Evolutionary conservation across 106 monocot genomes (phyloP).

Genomic region (Allium sativum): DNA sequence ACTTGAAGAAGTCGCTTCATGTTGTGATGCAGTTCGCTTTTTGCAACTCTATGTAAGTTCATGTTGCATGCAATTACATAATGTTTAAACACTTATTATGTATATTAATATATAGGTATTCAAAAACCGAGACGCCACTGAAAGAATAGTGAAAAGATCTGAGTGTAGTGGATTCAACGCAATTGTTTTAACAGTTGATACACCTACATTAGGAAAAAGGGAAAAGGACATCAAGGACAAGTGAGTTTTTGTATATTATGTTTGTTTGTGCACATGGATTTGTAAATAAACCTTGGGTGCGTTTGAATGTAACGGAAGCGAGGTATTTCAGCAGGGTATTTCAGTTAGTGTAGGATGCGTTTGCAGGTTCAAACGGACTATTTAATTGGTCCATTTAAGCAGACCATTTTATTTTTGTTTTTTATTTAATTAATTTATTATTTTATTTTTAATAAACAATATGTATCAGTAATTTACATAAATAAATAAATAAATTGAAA

Average conservation of each 20-base stretch:
- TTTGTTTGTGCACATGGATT: background rate
- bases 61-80: background rate
- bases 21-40: conserved; percentile 64
- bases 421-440: too few relatives aligned
- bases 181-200: conserved; percentile 69
- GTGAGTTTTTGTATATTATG: conserved; percentile 12
- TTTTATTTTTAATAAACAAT: too few relatives aligned
- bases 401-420: too few relatives aligned
- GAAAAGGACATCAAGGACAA: conserved; percentile 71
- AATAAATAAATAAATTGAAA: too few relatives aligned
- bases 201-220: conserved; percentile 53
- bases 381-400: too few relatives aligned
- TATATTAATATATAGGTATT: conserved; percentile 32
- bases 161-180: conserved; percentile 63
- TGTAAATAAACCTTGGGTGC: background rate
- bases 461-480: too few relatives aligned
- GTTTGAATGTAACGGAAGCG: too few relatives aligned
- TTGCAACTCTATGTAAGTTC: conserved; percentile 73
- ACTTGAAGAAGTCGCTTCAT: conserved; percentile 67
- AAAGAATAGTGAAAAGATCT: conserved; percentile 39
- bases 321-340: too few relatives aligned
- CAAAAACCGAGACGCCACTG: conserved; percentile 46
- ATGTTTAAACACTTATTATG: background rate
- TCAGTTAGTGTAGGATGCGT: too few relatives aligned
- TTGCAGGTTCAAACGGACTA: too few relatives aligned